Evolutionary conservation across 106 monocot genomes (phyloP).

Genomic region (Platanthera zijinensis): DNA sequence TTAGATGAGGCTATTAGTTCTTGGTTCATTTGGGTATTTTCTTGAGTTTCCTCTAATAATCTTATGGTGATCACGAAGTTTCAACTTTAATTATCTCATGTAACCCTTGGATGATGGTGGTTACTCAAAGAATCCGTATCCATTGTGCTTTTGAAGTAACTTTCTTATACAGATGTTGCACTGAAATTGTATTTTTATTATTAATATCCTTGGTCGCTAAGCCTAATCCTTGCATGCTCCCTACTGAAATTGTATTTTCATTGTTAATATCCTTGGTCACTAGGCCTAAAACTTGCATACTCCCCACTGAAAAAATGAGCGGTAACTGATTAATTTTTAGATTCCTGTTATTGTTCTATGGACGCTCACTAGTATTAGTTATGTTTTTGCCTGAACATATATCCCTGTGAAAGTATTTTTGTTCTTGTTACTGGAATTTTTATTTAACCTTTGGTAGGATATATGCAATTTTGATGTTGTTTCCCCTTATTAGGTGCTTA

Average conservation of each 20-base stretch:
- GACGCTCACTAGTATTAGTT: neutral
- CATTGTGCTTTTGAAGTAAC: neutral
- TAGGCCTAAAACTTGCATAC: too few species aligned
- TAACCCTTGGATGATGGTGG: neutral
- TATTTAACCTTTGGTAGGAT: neutral
- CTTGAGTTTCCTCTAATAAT: neutral
- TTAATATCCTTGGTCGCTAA: too few species aligned
- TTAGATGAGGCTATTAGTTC: neutral
- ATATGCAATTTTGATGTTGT: neutral
- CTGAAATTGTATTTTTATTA: too few species aligned
- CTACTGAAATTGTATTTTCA: too few species aligned
- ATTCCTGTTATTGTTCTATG: neutral
- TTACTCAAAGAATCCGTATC: neutral
- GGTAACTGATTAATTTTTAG: neutral
- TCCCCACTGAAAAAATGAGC: too few species aligned
- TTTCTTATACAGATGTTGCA: too few species aligned
- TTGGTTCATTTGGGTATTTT: neutral
- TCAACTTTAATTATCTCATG: neutral
- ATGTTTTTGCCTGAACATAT: neutral
- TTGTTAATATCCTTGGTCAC: too few species aligned
- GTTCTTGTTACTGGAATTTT: neutral
- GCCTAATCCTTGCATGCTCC: too few species aligned
- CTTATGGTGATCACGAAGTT: neutral
- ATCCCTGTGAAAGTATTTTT: neutral
- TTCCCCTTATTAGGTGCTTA: neutral